phyloP scores from a whole-genome alignment of 495 filamentous ascomycete genomes.

The Aspergillus egyptiacus region DNA sequence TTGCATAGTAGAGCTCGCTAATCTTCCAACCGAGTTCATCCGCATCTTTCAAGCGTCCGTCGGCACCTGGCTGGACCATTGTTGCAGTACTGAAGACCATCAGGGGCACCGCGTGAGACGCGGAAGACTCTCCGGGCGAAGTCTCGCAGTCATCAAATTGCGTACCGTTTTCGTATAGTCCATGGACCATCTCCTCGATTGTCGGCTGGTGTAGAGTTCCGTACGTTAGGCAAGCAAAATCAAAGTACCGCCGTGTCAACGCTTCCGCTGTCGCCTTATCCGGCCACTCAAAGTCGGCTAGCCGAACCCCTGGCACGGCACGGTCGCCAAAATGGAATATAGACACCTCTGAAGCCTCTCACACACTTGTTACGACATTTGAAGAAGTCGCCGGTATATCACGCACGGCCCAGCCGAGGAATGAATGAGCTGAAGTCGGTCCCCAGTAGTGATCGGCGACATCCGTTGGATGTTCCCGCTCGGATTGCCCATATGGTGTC shows the following conservation, averaged over 20 bases:
- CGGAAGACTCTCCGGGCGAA: neutral
- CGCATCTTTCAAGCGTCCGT: slow-evolving; percentile 15
- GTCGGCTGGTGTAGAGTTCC: slow-evolving; percentile 25
- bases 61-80: slow-evolving; percentile 12
- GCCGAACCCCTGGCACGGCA: slow-evolving; percentile 10
- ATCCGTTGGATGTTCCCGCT: neutral
- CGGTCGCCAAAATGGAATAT: slow-evolving; percentile 27
- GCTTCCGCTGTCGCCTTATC: slow-evolving; percentile 9
- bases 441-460: slow-evolving; percentile 23
- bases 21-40: slow-evolving; percentile 14
- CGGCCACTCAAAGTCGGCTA: slow-evolving; percentile 22
- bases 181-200: slow-evolving; percentile 15
- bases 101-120: slow-evolving; percentile 16
- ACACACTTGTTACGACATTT: slow-evolving; percentile 5
- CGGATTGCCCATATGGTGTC: neutral
- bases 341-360: slow-evolving; percentile 5
- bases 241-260: slow-evolving; percentile 27
- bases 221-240: slow-evolving; percentile 30
- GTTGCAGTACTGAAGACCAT: slow-evolving; percentile 22
- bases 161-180: slow-evolving; percentile 5
- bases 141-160: neutral
- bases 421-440: slow-evolving; percentile 25
- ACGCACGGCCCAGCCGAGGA: slow-evolving; percentile 20
- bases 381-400: slow-evolving; percentile 11
- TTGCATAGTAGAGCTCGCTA: slow-evolving; percentile 23